phyloP scores from a whole-genome alignment of 2,329 filamentous ascomycete species.

The Tricladium varicosporioides region DNA sequence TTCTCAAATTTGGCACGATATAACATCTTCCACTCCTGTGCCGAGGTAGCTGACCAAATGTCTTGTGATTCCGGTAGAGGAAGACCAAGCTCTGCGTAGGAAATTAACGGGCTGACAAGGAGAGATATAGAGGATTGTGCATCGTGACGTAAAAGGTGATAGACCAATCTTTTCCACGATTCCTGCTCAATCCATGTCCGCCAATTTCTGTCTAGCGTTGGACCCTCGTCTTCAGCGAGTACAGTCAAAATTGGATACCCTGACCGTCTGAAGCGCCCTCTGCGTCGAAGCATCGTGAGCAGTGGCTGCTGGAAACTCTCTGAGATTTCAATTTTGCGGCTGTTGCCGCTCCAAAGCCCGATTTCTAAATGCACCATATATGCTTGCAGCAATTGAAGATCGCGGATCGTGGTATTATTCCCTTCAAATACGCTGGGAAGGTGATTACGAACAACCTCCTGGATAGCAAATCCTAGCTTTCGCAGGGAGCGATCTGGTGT shows the following conservation, averaged over 20 bases:
- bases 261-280: conserved; percentile 45
- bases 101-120: conserved; percentile 62
- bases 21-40: conserved; percentile 61
- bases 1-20: conserved; percentile 41
- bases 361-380: conserved; percentile 49
- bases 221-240: conserved; percentile 54
- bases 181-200: conserved; percentile 61
- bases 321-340: conserved; percentile 57
- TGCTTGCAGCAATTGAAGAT: conserved; percentile 50
- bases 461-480: conserved; percentile 26
- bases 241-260: conserved; percentile 50
- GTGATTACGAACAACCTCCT: conserved; percentile 20
- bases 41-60: conserved; percentile 64
- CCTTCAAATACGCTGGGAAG: conserved; percentile 38
- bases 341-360: conserved; percentile 58
- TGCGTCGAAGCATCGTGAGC: conserved; percentile 44
- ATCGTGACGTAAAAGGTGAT: conserved; percentile 64
- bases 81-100: conserved; percentile 66
- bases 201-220: conserved; percentile 63
- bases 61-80: conserved; percentile 60
- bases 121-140: conserved; percentile 66
- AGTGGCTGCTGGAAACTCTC: conserved; percentile 52
- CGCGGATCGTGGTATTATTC: conserved; percentile 48
- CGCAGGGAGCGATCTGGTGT: conserved; percentile 14
- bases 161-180: conserved; percentile 66